phyloP scores from a whole-genome alignment of 164 flowering plant genomes.

The Tinospora cordifolia region DNA sequence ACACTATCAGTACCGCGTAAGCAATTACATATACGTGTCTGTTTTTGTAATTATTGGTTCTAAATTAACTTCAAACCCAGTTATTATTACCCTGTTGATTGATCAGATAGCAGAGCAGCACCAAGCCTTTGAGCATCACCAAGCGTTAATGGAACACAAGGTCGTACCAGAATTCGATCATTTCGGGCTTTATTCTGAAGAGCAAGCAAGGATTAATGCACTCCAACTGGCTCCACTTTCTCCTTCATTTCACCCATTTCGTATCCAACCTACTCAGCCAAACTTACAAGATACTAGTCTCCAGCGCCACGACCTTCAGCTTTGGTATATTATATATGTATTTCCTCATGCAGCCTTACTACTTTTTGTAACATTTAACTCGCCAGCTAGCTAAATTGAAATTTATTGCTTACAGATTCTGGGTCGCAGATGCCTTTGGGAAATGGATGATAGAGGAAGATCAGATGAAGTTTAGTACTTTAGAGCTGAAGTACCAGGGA shows the following conservation, averaged over 20 bases:
- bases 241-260: conserved; percentile 26
- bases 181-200: conserved; percentile 34
- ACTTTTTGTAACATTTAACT: background rate
- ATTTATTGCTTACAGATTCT: too few species aligned
- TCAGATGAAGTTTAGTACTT: too few species aligned
- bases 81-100: background rate
- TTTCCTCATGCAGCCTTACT: conserved; percentile 4
- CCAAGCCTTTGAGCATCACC: conserved; percentile 29
- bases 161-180: conserved; percentile 28
- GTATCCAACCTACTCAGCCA: conserved; percentile 47
- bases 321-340: conserved; percentile 6
- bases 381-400: too few species aligned
- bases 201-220: conserved; percentile 27
- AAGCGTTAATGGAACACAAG: conserved; percentile 25
- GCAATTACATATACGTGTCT: background rate
- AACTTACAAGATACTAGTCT: conserved; percentile 36
- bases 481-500: too few species aligned
- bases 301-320: conserved; percentile 21
- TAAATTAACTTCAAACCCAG: too few species aligned
- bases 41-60: too few species aligned
- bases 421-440: too few species aligned
- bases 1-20: conserved; percentile 22
- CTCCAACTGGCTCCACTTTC: conserved; percentile 42
- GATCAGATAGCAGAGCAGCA: conserved; percentile 27
- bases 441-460: too few species aligned